A percentile compares a stretch with the other conserved stretches of the same genome.
Conservation (phyloP, 169 alveolate genomes). For the Cryptosporidium viatorum region DNA sequence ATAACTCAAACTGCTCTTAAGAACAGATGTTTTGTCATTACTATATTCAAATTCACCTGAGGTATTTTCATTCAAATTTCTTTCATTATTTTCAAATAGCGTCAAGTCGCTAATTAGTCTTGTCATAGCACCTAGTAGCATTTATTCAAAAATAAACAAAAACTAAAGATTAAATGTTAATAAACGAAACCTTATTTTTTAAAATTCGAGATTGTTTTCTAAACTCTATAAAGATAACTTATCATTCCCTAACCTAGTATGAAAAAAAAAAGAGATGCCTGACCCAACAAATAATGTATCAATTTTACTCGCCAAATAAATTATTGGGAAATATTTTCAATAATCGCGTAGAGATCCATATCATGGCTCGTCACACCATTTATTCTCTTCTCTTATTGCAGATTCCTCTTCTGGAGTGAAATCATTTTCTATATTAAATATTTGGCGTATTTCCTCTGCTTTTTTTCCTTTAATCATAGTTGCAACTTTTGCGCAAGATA, state of each 20-base stretch:
- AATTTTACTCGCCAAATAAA: neutral
- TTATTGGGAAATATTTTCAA: neutral
- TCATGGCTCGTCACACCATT: slow-evolving; percentile 94
- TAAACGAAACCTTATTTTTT: neutral
- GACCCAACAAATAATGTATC: neutral
- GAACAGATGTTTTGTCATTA: neutral
- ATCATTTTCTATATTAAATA: slow-evolving; percentile 93
- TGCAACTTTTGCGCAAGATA: slow-evolving; percentile 95
- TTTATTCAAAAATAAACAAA: neutral
- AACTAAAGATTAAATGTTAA: slow-evolving; percentile 19
- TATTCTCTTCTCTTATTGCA: slow-evolving; percentile 93
- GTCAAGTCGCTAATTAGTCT: neutral
- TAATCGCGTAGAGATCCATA: neutral
- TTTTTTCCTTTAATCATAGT: slow-evolving; percentile 94
- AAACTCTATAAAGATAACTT: neutral
- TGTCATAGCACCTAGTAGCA: neutral
- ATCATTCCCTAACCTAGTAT: neutral
- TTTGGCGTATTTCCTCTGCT: slow-evolving; percentile 93
- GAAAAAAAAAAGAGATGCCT: neutral
- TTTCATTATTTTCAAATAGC: neutral
- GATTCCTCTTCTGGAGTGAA: slow-evolving; percentile 97
- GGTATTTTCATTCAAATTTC: neutral
- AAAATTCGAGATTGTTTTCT: neutral
- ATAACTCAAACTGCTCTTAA: neutral
- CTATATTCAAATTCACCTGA: neutral